Base-by-base conservation (phyloP, 208 protist genomes). In the Herpetomonas samuelpessoai region DNA sequence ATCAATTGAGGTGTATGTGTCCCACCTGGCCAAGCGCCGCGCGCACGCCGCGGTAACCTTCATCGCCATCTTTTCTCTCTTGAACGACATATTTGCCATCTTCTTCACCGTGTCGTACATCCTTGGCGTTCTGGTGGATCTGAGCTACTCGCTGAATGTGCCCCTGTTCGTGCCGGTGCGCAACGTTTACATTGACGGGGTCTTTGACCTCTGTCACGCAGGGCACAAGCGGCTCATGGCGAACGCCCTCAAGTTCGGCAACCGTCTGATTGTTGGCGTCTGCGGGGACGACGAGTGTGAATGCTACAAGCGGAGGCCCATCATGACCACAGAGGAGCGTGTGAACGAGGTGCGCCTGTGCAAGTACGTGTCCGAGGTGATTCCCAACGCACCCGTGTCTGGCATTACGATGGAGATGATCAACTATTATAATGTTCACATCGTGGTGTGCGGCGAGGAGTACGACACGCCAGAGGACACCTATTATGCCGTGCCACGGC, bases 191-290 rank as follows among this genome's bases (percentile, higher is more conserved):
- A 87, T 90, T 45, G 90, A 96, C 65, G 93, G 93, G 56, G 91
- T 97, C 24, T 97, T 95, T 66, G 93, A 97, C 60, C 71, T 97
- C 10, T 97, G 87, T 62, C 93, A 97, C 73, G 76, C 90, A 1
- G 93, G 93, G 1, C 92, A 97, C 68, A 95, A 95, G 62, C 68
- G 71, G 30, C 47, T 96, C 45, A 93, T 97, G 75, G 77, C 79
- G n/a, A 90, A 87, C 30, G 83, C 88, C 7, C 74, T 96, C 10
- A 58, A 71, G 30, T 89, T 91, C 56, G 93, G 93, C 62, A 96
- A 96, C 56, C 82, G 89, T 28, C 79, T 97, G 52, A 79, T 96
- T 35, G 93, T 97, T 31, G 93, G 93, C 26, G 93, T 97, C 21
- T 90, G 92, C 64, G 84, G 83, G 22, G 93, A 97, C 45, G 88